Conservation (phyloP, 1,284 basidiomycete genomes). For the Phellinidium pouzarii region DNA sequence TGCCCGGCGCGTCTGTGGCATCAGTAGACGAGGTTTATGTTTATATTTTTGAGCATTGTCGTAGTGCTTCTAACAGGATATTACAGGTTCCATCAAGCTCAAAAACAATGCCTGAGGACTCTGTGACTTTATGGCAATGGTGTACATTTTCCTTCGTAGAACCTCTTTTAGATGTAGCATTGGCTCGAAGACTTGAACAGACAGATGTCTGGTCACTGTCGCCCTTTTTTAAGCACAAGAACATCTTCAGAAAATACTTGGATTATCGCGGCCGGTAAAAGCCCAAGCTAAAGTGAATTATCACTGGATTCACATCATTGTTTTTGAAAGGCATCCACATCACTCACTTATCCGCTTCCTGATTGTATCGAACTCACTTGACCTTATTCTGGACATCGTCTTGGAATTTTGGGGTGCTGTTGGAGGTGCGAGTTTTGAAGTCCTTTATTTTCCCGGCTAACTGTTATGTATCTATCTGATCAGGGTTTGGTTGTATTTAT, state of each 20-base stretch:
- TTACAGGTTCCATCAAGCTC: constrained; percentile 42
- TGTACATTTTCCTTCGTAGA: constrained; percentile 71
- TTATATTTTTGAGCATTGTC: neutral
- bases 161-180: constrained; percentile 56
- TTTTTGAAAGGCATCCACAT: constrained; percentile 35
- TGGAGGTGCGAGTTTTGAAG: constrained; percentile 38
- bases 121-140: constrained; percentile 73
- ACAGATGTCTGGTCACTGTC: constrained; percentile 70
- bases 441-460: neutral
- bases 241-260: constrained; percentile 59
- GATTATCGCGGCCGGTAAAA: constrained; percentile 41
- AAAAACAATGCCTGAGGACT: constrained; percentile 63
- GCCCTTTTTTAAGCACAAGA: constrained; percentile 63
- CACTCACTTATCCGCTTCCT: constrained; percentile 60
- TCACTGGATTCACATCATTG: neutral
- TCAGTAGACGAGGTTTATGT: constrained; percentile 36
- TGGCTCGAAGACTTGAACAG: constrained; percentile 52
- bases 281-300: constrained; percentile 1
- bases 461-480: constrained; percentile 25
- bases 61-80: neutral
- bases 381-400: constrained; percentile 54
- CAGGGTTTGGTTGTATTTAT: constrained; percentile 53
- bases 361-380: constrained; percentile 64
- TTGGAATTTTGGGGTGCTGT: constrained; percentile 57
- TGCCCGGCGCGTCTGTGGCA: constrained; percentile 44